Evolutionary conservation across 2,329 filamentous ascomycete species (phyloP).

Genomic region (Talaromyces funiculosus): DNA sequence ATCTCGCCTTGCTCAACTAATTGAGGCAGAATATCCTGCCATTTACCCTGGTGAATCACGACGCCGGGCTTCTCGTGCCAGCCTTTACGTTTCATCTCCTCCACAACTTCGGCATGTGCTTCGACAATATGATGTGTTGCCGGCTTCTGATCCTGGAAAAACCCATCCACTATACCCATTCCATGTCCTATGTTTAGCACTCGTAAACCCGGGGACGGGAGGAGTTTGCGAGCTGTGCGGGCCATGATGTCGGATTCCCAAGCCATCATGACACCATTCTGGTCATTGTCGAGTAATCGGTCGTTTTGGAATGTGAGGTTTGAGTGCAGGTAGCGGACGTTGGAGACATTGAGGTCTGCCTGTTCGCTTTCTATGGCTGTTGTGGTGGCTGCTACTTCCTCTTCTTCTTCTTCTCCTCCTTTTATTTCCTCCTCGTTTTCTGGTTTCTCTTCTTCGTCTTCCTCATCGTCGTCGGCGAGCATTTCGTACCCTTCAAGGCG

Average conservation of each 20-base stretch:
- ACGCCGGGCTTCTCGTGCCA: constrained; percentile 60
- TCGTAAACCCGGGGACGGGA: constrained; percentile 57
- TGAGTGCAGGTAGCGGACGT: constrained; percentile 63
- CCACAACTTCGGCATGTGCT: constrained; percentile 71
- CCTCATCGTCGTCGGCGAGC: constrained; percentile 48
- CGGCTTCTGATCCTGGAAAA: constrained; percentile 65
- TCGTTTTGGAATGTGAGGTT: constrained; percentile 58
- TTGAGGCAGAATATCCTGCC: constrained; percentile 72
- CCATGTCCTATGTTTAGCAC: constrained; percentile 85
- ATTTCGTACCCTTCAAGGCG: constrained; percentile 75
- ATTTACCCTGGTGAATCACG: constrained; percentile 62
- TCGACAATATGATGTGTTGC: constrained; percentile 76
- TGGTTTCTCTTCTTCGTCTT: constrained; percentile 28
- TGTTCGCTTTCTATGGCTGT: neutral
- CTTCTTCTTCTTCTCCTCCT: neutral
- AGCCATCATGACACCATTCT: constrained; percentile 89
- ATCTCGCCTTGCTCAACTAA: constrained; percentile 63
- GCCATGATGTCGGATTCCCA: constrained; percentile 88
- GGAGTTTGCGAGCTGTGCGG: constrained; percentile 63
- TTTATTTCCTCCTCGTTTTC: constrained; percentile 11
- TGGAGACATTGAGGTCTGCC: constrained; percentile 49
- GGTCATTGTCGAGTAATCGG: constrained; percentile 65
- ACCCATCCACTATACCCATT: constrained; percentile 79
- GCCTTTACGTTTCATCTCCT: constrained; percentile 60
- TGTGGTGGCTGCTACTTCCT: constrained; percentile 2